Percentiles rank a stretch among this genome's conserved stretches.
phyloP scores from a whole-genome alignment of 2,329 filamentous ascomycete species.

The Xylariaceae sp. region DNA sequence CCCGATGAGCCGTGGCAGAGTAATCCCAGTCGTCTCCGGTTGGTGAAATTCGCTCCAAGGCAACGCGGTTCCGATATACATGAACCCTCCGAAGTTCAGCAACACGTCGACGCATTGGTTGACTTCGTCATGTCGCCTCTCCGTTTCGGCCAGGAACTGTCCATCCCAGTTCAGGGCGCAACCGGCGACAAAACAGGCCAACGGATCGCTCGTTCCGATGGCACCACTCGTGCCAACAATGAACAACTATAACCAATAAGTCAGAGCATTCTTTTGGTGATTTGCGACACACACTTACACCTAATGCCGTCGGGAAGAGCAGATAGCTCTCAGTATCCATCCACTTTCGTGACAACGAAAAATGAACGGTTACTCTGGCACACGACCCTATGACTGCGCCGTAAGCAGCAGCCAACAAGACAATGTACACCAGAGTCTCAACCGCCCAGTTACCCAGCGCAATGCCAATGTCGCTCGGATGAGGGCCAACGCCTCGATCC shows the following conservation, averaged over 20 bases:
- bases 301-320: slow-evolving; percentile 47
- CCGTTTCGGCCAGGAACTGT: slow-evolving; percentile 50
- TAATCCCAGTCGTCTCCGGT: slow-evolving; percentile 49
- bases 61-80: slow-evolving; percentile 52
- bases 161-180: slow-evolving; percentile 59
- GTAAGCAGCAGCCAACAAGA: slow-evolving; percentile 48
- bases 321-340: slow-evolving; percentile 52
- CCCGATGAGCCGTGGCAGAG: slow-evolving; percentile 43
- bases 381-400: slow-evolving; percentile 47
- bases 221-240: slow-evolving; percentile 52
- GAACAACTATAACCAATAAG: slow-evolving; percentile 40
- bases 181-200: slow-evolving; percentile 57
- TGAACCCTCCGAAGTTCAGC: slow-evolving; percentile 56
- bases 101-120: slow-evolving; percentile 54
- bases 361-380: slow-evolving; percentile 43
- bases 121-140: slow-evolving; percentile 55
- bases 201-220: slow-evolving; percentile 54
- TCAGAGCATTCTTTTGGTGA: neutral
- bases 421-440: slow-evolving; percentile 56
- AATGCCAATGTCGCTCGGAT: slow-evolving; percentile 46
- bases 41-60: slow-evolving; percentile 52
- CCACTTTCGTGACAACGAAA: slow-evolving; percentile 44
- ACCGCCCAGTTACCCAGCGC: slow-evolving; percentile 54
- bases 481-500: slow-evolving; percentile 39
- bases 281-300: slow-evolving; percentile 28